Percentiles rank a stretch among this genome's conserved stretches.
Evolutionary conservation across 2,329 filamentous ascomycete genomes (phyloP).

Genomic region (Xylariomycetidae sp.): DNA sequence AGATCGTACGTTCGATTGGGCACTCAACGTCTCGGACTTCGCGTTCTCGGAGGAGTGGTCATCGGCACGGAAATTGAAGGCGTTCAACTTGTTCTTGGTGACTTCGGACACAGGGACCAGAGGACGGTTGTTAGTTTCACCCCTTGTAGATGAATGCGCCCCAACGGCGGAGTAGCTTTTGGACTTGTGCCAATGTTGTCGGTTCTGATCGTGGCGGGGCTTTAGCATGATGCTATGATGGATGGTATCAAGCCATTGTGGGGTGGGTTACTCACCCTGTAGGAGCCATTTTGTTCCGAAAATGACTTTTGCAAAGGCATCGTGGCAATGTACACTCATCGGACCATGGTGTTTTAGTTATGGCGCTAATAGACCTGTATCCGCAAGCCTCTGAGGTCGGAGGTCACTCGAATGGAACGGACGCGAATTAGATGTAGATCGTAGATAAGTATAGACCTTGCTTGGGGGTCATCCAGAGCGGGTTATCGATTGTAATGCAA

Average conservation of each 20-base stretch:
- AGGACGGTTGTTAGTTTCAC: conserved; percentile 25
- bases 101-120: conserved; percentile 48
- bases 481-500: background rate
- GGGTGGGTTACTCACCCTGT: conserved; percentile 20
- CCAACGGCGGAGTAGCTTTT: conserved; percentile 42
- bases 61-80: conserved; percentile 45
- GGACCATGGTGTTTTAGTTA: too few relatives aligned
- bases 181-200: conserved; percentile 46
- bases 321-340: conserved; percentile 11
- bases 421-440: background rate
- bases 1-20: background rate
- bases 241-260: background rate
- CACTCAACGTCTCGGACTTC: conserved; percentile 9
- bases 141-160: conserved; percentile 26
- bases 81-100: conserved; percentile 55
- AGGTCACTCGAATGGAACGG: background rate
- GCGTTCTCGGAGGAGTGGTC: conserved; percentile 13
- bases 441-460: background rate
- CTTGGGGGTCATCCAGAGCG: background rate
- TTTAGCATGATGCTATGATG: background rate
- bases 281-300: conserved; percentile 31
- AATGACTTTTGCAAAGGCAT: conserved; percentile 38
- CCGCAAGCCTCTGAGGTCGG: conserved; percentile 6
- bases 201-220: conserved; percentile 12
- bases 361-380: too few relatives aligned